Conservation (phyloP, 805 yeast species). For the Wickerhamiella sorbophila region DNA sequence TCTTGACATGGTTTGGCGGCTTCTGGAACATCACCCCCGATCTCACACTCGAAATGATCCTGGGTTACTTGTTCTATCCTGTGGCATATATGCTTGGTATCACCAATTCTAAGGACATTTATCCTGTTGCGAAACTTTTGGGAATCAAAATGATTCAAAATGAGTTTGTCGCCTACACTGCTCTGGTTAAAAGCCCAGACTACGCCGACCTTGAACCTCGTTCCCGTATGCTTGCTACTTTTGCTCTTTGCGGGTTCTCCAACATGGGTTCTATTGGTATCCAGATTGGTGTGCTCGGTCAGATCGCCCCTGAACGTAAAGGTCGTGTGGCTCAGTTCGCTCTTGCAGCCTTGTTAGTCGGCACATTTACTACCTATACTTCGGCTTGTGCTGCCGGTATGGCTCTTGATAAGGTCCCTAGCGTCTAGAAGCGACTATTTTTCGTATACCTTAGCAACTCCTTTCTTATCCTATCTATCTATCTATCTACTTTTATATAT, state of each 20-base stretch:
- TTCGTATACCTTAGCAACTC: no score
- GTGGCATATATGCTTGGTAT: conserved; percentile 45
- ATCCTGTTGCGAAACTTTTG: conserved; percentile 36
- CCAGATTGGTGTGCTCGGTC: conserved; percentile 44
- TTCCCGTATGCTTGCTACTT: conserved; percentile 43
- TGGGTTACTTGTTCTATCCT: conserved; percentile 46
- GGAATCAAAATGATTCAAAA: conserved; percentile 47
- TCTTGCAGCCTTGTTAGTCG: conserved; percentile 36
- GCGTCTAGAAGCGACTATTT: no score
- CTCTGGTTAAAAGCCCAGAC: conserved; percentile 28
- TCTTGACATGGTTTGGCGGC: conserved; percentile 45
- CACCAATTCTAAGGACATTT: conserved; percentile 36
- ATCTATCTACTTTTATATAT: no score
- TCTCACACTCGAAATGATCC: conserved; percentile 42
- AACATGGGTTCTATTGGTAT: conserved; percentile 50
- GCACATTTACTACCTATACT: conserved; percentile 38
- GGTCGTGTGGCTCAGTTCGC: conserved; percentile 35
- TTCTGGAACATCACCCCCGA: conserved; percentile 44
- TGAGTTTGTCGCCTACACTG: conserved; percentile 42
- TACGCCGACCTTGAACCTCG: conserved; percentile 36
- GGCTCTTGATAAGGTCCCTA: conserved; percentile 37
- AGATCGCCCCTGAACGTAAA: conserved; percentile 38
- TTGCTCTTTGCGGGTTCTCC: conserved; percentile 49
- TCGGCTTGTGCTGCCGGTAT: conserved; percentile 50
- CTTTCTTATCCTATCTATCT: no score